Evolutionary conservation across 768 basidiomycete species (phyloP).

Genomic region (Kwoniella sp.): DNA sequence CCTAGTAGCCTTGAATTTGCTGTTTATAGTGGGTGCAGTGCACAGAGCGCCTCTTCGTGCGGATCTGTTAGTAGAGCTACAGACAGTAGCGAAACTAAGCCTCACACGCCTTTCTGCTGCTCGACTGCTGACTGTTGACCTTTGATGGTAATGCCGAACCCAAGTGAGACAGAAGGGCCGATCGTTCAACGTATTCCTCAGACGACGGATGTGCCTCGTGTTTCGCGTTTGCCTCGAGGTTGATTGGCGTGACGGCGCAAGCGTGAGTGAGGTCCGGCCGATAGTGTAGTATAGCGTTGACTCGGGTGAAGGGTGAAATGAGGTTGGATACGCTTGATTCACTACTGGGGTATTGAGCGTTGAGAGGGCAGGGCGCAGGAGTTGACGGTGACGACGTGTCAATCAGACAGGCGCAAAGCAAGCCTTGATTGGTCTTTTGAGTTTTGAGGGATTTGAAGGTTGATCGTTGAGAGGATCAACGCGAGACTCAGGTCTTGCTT

Average conservation of each 20-base stretch:
- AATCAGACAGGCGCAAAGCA: no score
- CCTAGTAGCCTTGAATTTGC: no score
- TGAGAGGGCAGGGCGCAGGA: background rate
- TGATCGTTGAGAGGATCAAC: background rate
- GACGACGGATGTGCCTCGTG: background rate
- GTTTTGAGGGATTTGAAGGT: background rate
- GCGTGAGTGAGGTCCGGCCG: constrained; percentile 1
- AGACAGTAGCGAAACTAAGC: background rate
- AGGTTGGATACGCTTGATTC: no score
- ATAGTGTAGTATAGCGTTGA: background rate
- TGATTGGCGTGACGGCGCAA: background rate
- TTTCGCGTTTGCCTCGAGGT: background rate
- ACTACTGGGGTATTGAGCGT: background rate
- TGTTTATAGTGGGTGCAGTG: no score
- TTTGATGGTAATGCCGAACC: background rate
- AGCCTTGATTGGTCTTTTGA: background rate
- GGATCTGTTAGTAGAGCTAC: background rate
- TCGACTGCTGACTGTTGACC: background rate
- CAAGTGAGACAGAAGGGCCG: background rate
- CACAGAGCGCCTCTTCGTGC: background rate
- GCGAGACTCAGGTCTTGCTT: no score
- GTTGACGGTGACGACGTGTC: background rate
- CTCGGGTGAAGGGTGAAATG: background rate
- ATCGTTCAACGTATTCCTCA: background rate
- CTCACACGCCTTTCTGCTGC: background rate